These are phyloP conservation scores for Chloridella minuta DNA, from an alignment of 352 stramenopile species.

Conservation along the genomic window DNA sequence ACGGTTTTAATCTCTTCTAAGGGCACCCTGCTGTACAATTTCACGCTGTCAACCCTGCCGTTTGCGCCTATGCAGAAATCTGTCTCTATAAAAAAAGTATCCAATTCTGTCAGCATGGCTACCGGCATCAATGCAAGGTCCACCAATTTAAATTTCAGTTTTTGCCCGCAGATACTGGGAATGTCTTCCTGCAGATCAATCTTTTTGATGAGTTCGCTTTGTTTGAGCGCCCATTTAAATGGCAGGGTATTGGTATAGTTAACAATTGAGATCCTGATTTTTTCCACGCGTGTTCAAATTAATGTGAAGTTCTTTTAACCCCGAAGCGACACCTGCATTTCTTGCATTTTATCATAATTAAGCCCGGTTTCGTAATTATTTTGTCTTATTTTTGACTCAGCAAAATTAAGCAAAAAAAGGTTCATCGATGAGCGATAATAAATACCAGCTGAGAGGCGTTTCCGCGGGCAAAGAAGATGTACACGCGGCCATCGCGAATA, in stretches of 20 bases:
- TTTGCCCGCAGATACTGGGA: background rate
- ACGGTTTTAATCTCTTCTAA: background rate
- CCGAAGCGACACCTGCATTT: too few relatives aligned
- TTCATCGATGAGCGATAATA: background rate
- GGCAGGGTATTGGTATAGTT: background rate
- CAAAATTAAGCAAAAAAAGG: too few relatives aligned
- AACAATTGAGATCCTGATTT: background rate
- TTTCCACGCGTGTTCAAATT: too few relatives aligned
- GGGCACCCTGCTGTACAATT: background rate
- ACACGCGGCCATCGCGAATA: constrained; percentile 23
- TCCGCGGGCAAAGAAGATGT: constrained; percentile 24
- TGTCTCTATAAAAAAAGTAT: background rate
- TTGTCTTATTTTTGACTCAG: too few relatives aligned
- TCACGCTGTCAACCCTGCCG: background rate
- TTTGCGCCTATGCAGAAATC: background rate
- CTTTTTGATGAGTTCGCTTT: background rate
- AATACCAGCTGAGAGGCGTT: constrained; percentile 16
- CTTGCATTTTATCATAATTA: too few relatives aligned
- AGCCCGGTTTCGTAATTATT: too few relatives aligned
- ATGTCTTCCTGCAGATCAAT: background rate
- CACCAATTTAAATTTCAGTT: background rate
- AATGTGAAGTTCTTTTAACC: too few relatives aligned
- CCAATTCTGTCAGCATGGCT: background rate
- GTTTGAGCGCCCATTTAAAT: background rate
- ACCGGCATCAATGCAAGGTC: background rate